Base-by-base conservation (phyloP, 768 basidiomycete species). In the Amanita brunnescens region DNA sequence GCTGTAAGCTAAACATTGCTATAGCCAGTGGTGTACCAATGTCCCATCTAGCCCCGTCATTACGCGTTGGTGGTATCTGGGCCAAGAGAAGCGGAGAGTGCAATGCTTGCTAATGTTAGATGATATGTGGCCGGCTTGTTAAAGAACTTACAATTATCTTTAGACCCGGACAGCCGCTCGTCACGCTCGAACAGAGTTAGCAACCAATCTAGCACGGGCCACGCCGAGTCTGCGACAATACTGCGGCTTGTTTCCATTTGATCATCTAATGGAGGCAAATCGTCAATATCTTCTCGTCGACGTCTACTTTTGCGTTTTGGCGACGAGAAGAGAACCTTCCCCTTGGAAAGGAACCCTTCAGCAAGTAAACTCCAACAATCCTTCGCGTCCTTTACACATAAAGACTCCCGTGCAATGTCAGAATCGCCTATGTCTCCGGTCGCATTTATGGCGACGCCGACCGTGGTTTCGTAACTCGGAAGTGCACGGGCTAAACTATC, bases 181-280 rank as follows among this genome's bases (percentile, higher is more conserved):
- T 89, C 86, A 55, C 74, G 76, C 59, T 91, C 85, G 56, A 87
- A 87, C 16, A 89, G 57, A 18, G 66, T 61, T 9, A 91, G 49
- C 0, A 89, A 56, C 83, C 84, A 89, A 18, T 80, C 77, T n/a
- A 91, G 71, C 37, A 83, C 61, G 26, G 77, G 73, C 87, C 88
- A 91, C 4, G 85, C 80, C 54, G 81, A 69, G 42, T 77, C 73
- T 20, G 77, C 79, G 20, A 89, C 74, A 9, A 74, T 60, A n/a
- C 58, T 54, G 33, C 62, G 50, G 20, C 63, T 67, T 5, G 51
- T 9, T 49, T 41, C 33, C 39, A 7, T 37, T 44, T 35, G 46
- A 29, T 50, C 55, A 37, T 44, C 55, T 38, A 20, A 24, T 13
- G 41, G 54, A 47, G 8, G 20, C 29, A 37, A 59, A 55, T 60